Base-by-base conservation (phyloP, 495 filamentous ascomycete genomes). In the Lichina pygmaea region DNA sequence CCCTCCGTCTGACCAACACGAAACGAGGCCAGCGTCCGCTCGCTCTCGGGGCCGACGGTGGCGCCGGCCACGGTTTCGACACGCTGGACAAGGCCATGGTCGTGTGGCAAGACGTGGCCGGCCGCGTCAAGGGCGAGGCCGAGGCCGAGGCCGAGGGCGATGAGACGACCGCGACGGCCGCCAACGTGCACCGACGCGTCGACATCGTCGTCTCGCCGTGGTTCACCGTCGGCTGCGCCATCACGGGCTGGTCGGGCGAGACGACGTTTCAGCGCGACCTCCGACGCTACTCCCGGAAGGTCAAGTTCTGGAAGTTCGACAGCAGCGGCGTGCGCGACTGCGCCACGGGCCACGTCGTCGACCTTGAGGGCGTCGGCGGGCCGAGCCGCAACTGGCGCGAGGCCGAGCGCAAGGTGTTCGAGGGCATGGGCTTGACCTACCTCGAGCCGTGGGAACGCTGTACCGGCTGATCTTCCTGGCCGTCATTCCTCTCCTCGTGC, bases 181-280 rank as follows among this genome's bases (percentile, higher is more conserved):
- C 74, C 0, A 84, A 86, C 53, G 66, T 65, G 6, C 86, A 93
- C 53, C 71, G 84, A 15, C 66, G 86, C 13, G 85, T 99, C 7
- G 86, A 95, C 54, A 93, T 99, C 49, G 92, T 99, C 54, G 67
- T 95, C 47, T 73, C 73, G 13, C 86, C 85, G 0, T 91, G 86
- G 78, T 75, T 72, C 33, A 89, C 81, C 4, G 71, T 78, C 3
- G 89, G 91, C 0, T 93, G 84, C 52, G 89, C 83, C 0, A 68
- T 95, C 3, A 60, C 85, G 5, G 85, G 81, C 3, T 95, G 86
- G 91, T 76, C 77, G 11, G 80, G 82, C 3, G 91, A 75, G 8
- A 82, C 73, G 6, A 93, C 85, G 0, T 99, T 93, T 53, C 71
- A 93, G 62, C 63, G 91, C 33, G 89, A 99, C 57, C 54, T 99